Base-by-base conservation (phyloP, 139 green algal genomes). In the Chara braunii region DNA sequence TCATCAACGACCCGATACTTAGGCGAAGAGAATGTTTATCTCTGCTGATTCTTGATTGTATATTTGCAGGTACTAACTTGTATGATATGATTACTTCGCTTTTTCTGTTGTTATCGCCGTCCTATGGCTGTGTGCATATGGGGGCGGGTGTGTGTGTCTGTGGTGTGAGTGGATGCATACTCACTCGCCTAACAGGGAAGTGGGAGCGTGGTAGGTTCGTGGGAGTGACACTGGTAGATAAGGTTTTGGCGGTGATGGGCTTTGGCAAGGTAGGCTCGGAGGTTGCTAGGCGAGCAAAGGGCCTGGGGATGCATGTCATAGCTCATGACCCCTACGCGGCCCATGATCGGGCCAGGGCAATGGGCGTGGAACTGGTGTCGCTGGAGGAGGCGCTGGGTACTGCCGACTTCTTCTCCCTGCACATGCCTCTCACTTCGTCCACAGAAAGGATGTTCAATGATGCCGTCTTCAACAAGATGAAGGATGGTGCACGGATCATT, bases 211-310 rank as follows among this genome's bases (percentile, higher is more conserved):
- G 36, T 76, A 85, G 86, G 57, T 93, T 85, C 57, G 83, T 95
- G 31, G 91, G 91, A 30, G 85, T 88, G 14, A 86, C 77, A 37
- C 68, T 97, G 32, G 82, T 87, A n/a, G 87, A 88, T 72, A 97
- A 97, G 79, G 95, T 87, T 0, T 71, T 97, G 11, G 84, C 87
- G 7, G 72, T 97, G 55, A 91, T 97, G 70, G 91, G 91, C 60
- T 97, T 97, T 55, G 91, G 91, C 43, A 97, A 97, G 86, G 89
- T 96, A 12, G 91, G 91, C 34, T 81, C 66, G 32, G 91, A 97
- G 75, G 88, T 97, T 23, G 89, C 83, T 0, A 79, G 90, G 35
- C 81, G 91, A 32, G 90, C 82, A 48, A 84, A 82, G 44, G 91
- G 91, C 43, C 84, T 97, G 43, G 91, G 91, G 71, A 86, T 90